Evolutionary conservation across 148 eudicot genomes (phyloP), one percentile per base, ranked within the genome.

Genomic region (Diospyros lotus): DNA sequence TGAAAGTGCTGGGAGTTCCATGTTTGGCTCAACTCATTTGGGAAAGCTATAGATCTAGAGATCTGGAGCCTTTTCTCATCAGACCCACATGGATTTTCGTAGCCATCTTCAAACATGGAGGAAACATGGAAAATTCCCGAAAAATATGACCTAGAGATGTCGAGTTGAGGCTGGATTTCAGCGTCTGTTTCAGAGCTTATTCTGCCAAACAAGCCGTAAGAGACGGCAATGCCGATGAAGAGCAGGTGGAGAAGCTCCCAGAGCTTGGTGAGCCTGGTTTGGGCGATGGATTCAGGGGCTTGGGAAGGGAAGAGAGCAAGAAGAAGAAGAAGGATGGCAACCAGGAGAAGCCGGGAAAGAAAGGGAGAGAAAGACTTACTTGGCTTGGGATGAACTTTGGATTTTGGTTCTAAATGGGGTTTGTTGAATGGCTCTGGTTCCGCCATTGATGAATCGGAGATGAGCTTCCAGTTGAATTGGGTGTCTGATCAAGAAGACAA

Each of bases 201-300:
- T 75, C 89, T 72, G 56, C 87, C 72, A 75, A 93, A 91, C 61
- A 93, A 76, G 54, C 96, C 98, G 54, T 93, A 93, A 56, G 88
- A 89, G 17, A 91, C 80, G 13, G 80, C 86, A 82, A 91, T 79
- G 73, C 96, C 96, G 61, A 93, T 83, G 73, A 89, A 56, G 9
- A 91, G 74, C 43, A 93, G 91, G 75, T 80, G 85, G 67, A 93
- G 41, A 46, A 91, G 88, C 41, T 88, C 98, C 98, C 96, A 93
- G 66, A 76, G 62, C 7, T 82, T 74, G 12, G 88, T 80, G 70
- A 87, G 72, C n/a, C 86, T 40, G 50, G 83, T 85, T 64, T 81
- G 18, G 54, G 71, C 82, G 18, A 89, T 73, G 72, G 86, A 84
- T 3, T 84, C 89, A 45, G 96, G 98, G 18, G 89, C 82, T 41